These are phyloP conservation scores for Eragrostis tef DNA, from an alignment of 202 grass and related monocot species.

Conservation along the genomic window DNA sequence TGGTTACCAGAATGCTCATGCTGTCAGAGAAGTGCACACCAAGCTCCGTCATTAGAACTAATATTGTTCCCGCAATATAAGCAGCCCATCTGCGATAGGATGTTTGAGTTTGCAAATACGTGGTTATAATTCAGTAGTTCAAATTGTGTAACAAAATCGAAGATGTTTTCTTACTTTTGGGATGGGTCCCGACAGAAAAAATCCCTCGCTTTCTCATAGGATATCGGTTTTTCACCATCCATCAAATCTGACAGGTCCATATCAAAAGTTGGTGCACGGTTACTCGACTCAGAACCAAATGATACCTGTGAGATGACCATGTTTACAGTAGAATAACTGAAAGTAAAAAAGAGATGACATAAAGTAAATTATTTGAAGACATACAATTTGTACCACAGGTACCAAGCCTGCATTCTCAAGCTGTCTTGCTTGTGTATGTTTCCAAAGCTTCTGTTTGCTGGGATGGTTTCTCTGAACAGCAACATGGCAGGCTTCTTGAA, in stretches of 20 bases:
- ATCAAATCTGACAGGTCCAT: conserved; percentile 92
- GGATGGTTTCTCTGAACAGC: conserved; percentile 86
- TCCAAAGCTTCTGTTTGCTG: conserved; percentile 86
- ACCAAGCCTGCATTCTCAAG: conserved; percentile 70
- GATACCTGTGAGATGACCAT: conserved; percentile 63
- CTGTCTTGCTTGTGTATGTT: conserved; percentile 85
- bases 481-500: conserved; percentile 95
- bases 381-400: conserved; percentile 90
- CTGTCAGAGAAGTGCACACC: conserved; percentile 80
- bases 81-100: conserved; percentile 81
- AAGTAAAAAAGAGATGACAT: background rate
- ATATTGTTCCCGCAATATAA: conserved; percentile 95
- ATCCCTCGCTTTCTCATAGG: conserved; percentile 73
- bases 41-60: conserved; percentile 93
- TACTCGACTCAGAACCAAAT: conserved; percentile 93
- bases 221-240: conserved; percentile 83
- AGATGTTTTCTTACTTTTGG: conserved; percentile 64
- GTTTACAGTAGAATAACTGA: background rate
- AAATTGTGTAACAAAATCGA: background rate
- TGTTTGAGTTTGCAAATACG: conserved; percentile 4
- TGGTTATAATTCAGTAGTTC: background rate
- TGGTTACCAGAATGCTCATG: conserved; percentile 81
- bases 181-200: conserved; percentile 83
- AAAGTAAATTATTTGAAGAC: conserved; percentile 19
- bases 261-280: conserved; percentile 91